Evolutionary conservation across 495 filamentous ascomycete genomes (phyloP).

Genomic region (Talaromyces nanjingensis): DNA sequence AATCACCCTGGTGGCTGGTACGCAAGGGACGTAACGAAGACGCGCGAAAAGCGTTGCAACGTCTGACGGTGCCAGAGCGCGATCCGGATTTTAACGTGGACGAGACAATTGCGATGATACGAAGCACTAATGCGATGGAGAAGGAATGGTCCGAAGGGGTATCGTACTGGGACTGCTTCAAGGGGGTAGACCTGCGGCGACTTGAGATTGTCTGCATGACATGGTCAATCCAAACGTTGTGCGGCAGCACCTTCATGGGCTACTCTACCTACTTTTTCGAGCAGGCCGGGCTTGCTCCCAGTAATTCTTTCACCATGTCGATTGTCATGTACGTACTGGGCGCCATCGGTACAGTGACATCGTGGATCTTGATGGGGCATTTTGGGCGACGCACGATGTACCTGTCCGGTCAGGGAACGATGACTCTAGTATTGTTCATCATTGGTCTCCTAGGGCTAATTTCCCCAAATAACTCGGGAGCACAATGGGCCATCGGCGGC

Average conservation of each 20-base stretch:
- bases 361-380: constrained; percentile 23
- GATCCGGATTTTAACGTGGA: constrained; percentile 53
- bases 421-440: constrained; percentile 47
- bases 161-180: constrained; percentile 35
- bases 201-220: constrained; percentile 24
- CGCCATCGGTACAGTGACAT: constrained; percentile 20
- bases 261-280: constrained; percentile 61
- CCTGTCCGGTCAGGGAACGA: constrained; percentile 35
- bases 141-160: constrained; percentile 30
- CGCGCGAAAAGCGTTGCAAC: constrained; percentile 52
- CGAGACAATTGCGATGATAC: constrained; percentile 68
- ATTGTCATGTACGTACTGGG: constrained; percentile 22
- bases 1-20: constrained; percentile 74
- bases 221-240: constrained; percentile 5
- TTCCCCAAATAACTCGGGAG: constrained; percentile 19
- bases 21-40: constrained; percentile 52
- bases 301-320: constrained; percentile 24
- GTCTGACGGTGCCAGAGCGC: constrained; percentile 40
- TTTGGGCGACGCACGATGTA: constrained; percentile 48
- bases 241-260: constrained; percentile 18
- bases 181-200: constrained; percentile 29
- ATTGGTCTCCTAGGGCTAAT: constrained; percentile 52
- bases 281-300: constrained; percentile 47
- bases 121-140: constrained; percentile 62
- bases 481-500: constrained; percentile 44